phyloP scores from a whole-genome alignment of 1,139 yeast genomes.

The Kodamaea derodonti region DNA sequence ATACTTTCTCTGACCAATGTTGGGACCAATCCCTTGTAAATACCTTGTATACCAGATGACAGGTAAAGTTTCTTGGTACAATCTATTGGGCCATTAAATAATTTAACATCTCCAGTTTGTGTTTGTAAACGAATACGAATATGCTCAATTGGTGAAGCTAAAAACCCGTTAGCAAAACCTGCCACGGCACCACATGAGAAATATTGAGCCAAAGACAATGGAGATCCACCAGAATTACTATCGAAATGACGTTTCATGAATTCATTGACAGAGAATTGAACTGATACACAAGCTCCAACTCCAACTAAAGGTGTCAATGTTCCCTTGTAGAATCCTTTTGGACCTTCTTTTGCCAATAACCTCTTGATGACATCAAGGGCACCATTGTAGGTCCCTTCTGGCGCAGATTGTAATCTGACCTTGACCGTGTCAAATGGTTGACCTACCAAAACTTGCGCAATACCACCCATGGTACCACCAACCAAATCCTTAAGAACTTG shows the following conservation, averaged over 20 bases:
- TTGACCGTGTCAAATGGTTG: constrained; percentile 96
- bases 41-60: constrained; percentile 53
- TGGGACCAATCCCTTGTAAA: constrained; percentile 77
- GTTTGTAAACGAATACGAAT: constrained; percentile 88
- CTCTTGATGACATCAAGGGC: constrained; percentile 74
- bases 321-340: constrained; percentile 82
- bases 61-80: constrained; percentile 59
- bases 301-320: constrained; percentile 80
- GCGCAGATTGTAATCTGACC: constrained; percentile 84
- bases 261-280: constrained; percentile 81
- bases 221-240: constrained; percentile 35
- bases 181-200: constrained; percentile 83
- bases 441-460: constrained; percentile 91
- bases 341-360: constrained; percentile 71
- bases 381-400: constrained; percentile 69
- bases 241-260: constrained; percentile 78
- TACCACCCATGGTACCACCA: constrained; percentile 92
- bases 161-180: constrained; percentile 81
- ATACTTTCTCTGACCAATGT: constrained; percentile 79
- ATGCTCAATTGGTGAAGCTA: constrained; percentile 92
- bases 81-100: constrained; percentile 75
- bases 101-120: constrained; percentile 51
- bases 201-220: constrained; percentile 53
- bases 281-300: constrained; percentile 90
- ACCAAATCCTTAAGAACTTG: constrained; percentile 77